Conservation (phyloP, 2,329 filamentous ascomycete species). For the Botryotinia convoluta region DNA sequence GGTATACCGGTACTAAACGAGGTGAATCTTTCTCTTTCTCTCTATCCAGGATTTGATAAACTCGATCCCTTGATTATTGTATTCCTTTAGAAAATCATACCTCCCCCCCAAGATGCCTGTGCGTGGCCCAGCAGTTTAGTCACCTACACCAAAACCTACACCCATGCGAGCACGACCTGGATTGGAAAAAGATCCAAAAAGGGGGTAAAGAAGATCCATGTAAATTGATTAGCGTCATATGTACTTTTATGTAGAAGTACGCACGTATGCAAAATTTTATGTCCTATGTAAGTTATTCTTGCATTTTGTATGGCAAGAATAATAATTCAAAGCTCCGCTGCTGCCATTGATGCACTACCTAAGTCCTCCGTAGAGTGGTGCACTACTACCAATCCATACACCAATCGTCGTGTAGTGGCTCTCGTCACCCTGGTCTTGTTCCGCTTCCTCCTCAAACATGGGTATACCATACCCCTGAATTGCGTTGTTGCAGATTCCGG, state of each 20-base stretch:
- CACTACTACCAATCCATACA: conserved; percentile 18
- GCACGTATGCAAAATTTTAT: not conserved
- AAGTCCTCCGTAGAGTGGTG: not conserved
- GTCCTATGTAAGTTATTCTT: not conserved
- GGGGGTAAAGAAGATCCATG: conserved; percentile 11
- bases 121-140: conserved; percentile 15
- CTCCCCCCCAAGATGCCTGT: not conserved
- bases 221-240: not conserved
- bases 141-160: conserved; percentile 8
- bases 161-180: conserved; percentile 11
- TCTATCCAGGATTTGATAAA: not conserved
- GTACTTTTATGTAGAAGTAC: not conserved
- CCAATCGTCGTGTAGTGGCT: conserved; percentile 20
- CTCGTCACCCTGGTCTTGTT: conserved; percentile 23
- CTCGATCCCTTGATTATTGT: conserved; percentile 14
- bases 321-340: not conserved
- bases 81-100: conserved; percentile 2
- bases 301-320: not conserved
- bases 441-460: conserved; percentile 21
- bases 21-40: not conserved
- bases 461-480: conserved; percentile 22
- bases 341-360: conserved; percentile 6
- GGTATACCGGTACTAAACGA: not conserved
- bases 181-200: conserved; percentile 9
- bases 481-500: conserved; percentile 20